phyloP scores from a whole-genome alignment of 2,329 filamentous ascomycete genomes.

The Capronia epimyces region DNA sequence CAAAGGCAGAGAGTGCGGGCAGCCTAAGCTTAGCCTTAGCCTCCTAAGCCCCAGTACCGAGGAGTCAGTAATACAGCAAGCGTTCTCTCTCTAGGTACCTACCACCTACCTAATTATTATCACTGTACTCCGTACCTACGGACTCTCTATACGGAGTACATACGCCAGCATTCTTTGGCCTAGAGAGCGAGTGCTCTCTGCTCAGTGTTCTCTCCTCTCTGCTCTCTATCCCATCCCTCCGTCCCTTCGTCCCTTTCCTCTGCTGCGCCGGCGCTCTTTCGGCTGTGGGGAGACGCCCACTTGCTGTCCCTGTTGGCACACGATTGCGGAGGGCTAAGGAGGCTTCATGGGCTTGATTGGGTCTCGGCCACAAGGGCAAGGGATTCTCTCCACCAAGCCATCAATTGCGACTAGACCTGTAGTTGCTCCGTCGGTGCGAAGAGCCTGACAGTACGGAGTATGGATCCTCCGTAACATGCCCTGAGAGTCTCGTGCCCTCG shows the following conservation, averaged over 20 bases:
- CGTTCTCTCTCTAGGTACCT: too few species aligned
- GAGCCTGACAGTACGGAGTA: too few species aligned
- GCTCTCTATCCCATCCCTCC: not conserved
- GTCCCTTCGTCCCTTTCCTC: not conserved
- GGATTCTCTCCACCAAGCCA: constrained; percentile 1
- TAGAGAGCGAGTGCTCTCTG: too few species aligned
- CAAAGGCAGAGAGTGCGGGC: not conserved
- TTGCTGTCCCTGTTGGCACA: not conserved
- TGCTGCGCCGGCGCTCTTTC: not conserved
- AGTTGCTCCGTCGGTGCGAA: constrained; percentile 4
- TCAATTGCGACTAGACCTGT: too few species aligned
- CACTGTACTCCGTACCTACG: too few species aligned
- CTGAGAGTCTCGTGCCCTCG: not conserved
- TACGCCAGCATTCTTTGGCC: too few species aligned
- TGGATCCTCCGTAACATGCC: too few species aligned
- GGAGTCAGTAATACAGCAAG: not conserved
- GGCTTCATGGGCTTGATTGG: not conserved
- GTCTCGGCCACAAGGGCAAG: constrained; percentile 5
- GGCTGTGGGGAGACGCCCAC: constrained; percentile 1
- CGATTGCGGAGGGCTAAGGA: not conserved
- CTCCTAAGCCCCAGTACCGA: not conserved
- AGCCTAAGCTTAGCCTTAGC: not conserved
- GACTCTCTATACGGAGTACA: too few species aligned
- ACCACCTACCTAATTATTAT: too few species aligned
- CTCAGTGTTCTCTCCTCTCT: not conserved